Base-by-base conservation (phyloP, 1,284 basidiomycete genomes). In the Bjerkandera adusta region DNA sequence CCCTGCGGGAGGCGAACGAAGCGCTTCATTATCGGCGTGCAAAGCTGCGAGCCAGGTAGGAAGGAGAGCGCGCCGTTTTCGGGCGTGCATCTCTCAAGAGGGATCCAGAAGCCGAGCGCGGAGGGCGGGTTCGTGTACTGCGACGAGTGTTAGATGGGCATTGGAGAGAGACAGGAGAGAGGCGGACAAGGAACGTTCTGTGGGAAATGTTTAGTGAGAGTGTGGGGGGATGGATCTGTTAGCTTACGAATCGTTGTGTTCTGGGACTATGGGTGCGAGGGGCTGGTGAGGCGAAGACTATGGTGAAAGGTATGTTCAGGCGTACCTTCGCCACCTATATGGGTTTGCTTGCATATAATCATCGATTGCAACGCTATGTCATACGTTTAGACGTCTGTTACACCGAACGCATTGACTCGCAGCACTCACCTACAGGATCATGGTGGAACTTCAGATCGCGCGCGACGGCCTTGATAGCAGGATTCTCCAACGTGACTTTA, bases 31-130 rank as follows among this genome's bases (percentile, higher is more conserved):
- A 95, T 80, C 2, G 81, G 77, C 3, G 75, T 68, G 0, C 72
- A 81, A 37, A 85, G 73, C 65, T 97, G 94, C 3, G 91, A 94
- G n/a, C 92, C 92, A 0, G 93, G 92, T 0, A 93, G 72, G 68
- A 97, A 97, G 1, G 88, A 93, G 34, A 97, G 74, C 18, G 93
- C 92, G 3, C 94, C 94, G 57, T 97, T 97, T 41, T 72, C 68
- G 1, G 79, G 65, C 5, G 91, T 93, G 62, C 92, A 95, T 51
- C 81, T 79, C 63, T 98, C 95, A 16, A 98, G 71, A 0, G 95
- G 91, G 48, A 97, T 89, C 96, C 96, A 99, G 62, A 94, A 92
- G 0, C 96, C 96, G 4, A 98, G 75, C 0, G 96, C 95, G 5
- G 82, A 85, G 0, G 92, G 92, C 6, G 96, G 95, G 40, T 89